Percentiles rank a stretch among this genome's conserved stretches.
These are phyloP conservation scores for Echites panduratus DNA, from an alignment of 257 asterid genomes.

Conservation along the genomic window DNA sequence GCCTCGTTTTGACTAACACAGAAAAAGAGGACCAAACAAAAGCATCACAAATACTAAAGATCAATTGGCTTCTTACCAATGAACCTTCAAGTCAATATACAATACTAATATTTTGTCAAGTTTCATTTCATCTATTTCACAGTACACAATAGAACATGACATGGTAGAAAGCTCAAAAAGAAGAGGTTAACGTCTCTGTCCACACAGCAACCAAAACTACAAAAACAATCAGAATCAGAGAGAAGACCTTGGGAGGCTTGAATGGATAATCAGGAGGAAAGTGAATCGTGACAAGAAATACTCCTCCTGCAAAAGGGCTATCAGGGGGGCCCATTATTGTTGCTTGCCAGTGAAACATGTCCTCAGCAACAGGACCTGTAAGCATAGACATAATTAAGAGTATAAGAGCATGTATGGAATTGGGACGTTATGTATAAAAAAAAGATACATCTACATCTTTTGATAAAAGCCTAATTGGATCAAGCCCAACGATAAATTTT, in stretches of 20 bases:
- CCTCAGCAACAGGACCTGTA: slow-evolving; percentile 79
- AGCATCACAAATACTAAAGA: not conserved
- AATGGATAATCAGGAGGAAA: slow-evolving; percentile 79
- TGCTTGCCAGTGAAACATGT: slow-evolving; percentile 85
- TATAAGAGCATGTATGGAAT: not conserved
- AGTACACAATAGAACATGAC: not conserved
- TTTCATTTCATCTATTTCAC: not conserved
- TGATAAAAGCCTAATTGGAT: no score
- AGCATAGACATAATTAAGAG: slow-evolving; percentile 10
- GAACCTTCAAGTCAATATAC: not conserved
- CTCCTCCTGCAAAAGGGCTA: slow-evolving; percentile 78
- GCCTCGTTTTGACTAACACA: not conserved
- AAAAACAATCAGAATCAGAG: not conserved
- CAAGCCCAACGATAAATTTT: no score
- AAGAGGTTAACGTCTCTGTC: not conserved
- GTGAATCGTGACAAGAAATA: slow-evolving; percentile 62
- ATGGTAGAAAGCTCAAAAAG: not conserved
- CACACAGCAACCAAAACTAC: not conserved
- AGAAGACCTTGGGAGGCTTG: slow-evolving; percentile 65
- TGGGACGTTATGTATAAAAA: not conserved
- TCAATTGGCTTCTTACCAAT: not conserved
- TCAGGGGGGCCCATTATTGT: slow-evolving; percentile 81
- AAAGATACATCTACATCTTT: not conserved
- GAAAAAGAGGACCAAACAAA: not conserved
- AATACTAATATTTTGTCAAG: not conserved